Evolutionary conservation across 371 early-diverging fungal genomes (phyloP).

Genomic region (Rhizopus delemar): DNA sequence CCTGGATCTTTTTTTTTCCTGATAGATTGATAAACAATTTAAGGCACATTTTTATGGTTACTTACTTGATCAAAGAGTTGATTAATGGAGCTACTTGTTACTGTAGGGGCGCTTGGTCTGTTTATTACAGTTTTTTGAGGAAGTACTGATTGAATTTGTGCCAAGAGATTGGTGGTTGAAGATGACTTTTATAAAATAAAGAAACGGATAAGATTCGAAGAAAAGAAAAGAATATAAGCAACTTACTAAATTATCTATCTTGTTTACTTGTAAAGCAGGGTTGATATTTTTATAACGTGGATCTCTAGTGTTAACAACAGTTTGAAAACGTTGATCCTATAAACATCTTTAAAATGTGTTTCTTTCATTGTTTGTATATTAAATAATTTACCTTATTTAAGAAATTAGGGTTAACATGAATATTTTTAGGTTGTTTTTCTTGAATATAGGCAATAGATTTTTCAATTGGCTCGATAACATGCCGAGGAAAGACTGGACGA

Average conservation of each 20-base stretch:
- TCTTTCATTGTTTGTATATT: too few species aligned
- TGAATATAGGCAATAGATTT: slow-evolving; percentile 48
- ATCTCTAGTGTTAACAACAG: slow-evolving; percentile 15
- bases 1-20: slow-evolving; percentile 32
- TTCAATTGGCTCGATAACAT: slow-evolving; percentile 61
- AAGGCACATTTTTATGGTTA: not conserved
- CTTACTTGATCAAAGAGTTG: slow-evolving; percentile 40
- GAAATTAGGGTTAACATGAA: slow-evolving; percentile 67
- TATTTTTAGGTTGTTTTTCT: slow-evolving; percentile 35
- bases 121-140: slow-evolving; percentile 5
- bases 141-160: slow-evolving; percentile 32
- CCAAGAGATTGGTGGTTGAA: slow-evolving; percentile 19
- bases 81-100: slow-evolving; percentile 23
- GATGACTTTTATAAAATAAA: slow-evolving; percentile 10
- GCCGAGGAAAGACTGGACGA: slow-evolving; percentile 63
- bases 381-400: slow-evolving; percentile 47
- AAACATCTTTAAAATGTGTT: too few species aligned
- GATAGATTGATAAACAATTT: not conserved
- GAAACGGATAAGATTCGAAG: not conserved
- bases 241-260: too few species aligned
- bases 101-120: not conserved
- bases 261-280: slow-evolving; percentile 7
- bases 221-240: not conserved
- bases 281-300: slow-evolving; percentile 22
- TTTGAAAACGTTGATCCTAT: slow-evolving; percentile 8